Percentiles rank a stretch among this genome's conserved stretches.
phyloP scores from a whole-genome alignment of 176 grass and related monocot species.

The Areca catechu region DNA sequence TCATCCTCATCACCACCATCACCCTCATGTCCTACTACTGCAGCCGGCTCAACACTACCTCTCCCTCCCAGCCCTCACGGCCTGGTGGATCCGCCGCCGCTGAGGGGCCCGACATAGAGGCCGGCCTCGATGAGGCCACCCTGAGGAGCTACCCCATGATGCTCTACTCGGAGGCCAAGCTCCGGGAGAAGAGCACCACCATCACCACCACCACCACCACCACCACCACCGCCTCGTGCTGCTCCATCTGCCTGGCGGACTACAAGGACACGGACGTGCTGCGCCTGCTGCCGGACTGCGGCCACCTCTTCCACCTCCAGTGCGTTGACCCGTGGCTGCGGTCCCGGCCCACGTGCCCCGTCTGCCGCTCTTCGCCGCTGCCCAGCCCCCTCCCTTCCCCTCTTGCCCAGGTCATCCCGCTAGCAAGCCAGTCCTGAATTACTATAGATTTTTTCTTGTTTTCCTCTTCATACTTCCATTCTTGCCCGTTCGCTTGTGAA shows the following conservation, averaged over 20 bases:
- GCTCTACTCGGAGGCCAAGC: conserved; percentile 21
- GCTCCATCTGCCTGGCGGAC: conserved; percentile 38
- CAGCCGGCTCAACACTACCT: not conserved
- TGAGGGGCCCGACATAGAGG: not conserved
- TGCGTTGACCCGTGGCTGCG: conserved; percentile 52
- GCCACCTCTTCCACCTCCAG: conserved; percentile 39
- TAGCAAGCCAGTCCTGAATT: not conserved
- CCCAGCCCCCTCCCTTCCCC: conserved; percentile 11
- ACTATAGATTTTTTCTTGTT: too few relatives aligned
- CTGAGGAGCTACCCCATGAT: conserved; percentile 19
- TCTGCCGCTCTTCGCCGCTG: conserved; percentile 32
- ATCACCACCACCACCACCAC: not conserved
- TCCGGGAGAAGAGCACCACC: not conserved
- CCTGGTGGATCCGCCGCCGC: not conserved
- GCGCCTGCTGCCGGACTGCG: conserved; percentile 33
- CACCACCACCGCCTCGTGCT: not conserved
- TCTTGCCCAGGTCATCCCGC: conserved; percentile 3
- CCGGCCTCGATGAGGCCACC: conserved; percentile 20
- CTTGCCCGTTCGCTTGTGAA: too few relatives aligned
- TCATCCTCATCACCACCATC: conserved; percentile 18
- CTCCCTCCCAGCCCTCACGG: not conserved
- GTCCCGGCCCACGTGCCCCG: conserved; percentile 33
- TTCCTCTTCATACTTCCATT: too few relatives aligned
- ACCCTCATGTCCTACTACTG: conserved; percentile 18
- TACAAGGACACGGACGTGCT: conserved; percentile 36